Percentiles rank a stretch among this genome's conserved stretches.
Evolutionary conservation across 768 basidiomycete species (phyloP).

Genomic region (Boletus barrowsii): DNA sequence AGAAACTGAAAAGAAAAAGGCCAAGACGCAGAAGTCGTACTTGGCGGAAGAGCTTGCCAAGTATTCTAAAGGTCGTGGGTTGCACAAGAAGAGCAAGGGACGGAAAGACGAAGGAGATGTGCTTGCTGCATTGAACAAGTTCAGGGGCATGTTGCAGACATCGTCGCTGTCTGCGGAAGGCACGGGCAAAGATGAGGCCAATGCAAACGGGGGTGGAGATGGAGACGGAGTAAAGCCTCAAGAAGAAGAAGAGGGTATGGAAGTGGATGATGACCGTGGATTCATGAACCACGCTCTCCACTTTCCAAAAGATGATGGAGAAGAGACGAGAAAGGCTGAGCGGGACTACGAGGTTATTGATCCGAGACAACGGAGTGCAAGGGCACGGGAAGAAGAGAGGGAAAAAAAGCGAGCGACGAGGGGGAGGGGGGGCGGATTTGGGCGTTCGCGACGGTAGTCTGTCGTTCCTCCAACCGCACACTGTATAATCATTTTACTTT

Average conservation of each 20-base stretch:
- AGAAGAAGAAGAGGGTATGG: constrained; percentile 55
- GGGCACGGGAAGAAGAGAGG: constrained; percentile 75
- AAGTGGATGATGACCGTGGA: constrained; percentile 73
- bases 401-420: constrained; percentile 50
- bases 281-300: constrained; percentile 71
- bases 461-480: not conserved
- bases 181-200: constrained; percentile 15
- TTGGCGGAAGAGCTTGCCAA: constrained; percentile 80
- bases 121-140: constrained; percentile 63
- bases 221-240: constrained; percentile 13
- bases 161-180: constrained; percentile 34
- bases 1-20: constrained; percentile 50
- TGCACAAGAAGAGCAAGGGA: constrained; percentile 54
- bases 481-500: not conserved
- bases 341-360: constrained; percentile 90
- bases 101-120: constrained; percentile 72
- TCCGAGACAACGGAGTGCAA: constrained; percentile 66
- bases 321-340: constrained; percentile 74
- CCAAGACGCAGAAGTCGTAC: constrained; percentile 59
- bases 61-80: constrained; percentile 65
- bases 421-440: constrained; percentile 20
- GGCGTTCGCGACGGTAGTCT: constrained; percentile 23
- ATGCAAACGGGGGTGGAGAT: constrained; percentile 13
- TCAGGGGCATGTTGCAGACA: constrained; percentile 64
- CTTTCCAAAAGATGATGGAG: constrained; percentile 77